A percentile compares a stretch with the other conserved stretches of the same genome.
phyloP scores from a whole-genome alignment of 148 eudicot species.

The Amaranthus hypochondriacus region DNA sequence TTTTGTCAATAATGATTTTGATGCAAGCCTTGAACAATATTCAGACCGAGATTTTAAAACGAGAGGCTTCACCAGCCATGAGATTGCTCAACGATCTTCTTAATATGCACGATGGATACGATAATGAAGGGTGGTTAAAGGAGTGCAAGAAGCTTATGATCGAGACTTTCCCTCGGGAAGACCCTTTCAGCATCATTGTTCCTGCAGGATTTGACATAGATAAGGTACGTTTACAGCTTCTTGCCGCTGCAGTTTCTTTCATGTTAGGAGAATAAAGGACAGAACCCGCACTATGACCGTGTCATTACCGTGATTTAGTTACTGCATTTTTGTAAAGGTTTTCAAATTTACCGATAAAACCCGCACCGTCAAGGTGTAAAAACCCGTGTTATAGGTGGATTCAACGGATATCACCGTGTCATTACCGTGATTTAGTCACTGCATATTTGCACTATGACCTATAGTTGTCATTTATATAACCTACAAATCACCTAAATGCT shows the following conservation, averaged over 20 bases:
- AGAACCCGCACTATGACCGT: no score
- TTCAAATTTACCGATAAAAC: no score
- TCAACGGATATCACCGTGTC: neutral
- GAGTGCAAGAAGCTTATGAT: conserved; percentile 84
- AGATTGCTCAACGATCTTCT: conserved; percentile 83
- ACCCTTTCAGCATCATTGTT: conserved; percentile 93
- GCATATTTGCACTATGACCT: no score
- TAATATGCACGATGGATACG: conserved; percentile 87
- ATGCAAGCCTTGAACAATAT: neutral
- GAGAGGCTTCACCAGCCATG: conserved; percentile 92
- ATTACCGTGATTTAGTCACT: neutral
- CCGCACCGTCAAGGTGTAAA: no score
- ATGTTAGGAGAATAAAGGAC: no score
- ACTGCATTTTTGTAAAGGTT: no score
- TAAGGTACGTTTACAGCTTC: conserved; percentile 41
- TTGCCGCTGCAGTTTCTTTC: neutral
- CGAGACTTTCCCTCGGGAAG: conserved; percentile 85
- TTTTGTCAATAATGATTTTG: neutral
- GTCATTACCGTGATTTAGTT: no score
- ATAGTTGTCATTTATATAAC: no score
- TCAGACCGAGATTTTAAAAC: conserved; percentile 83
- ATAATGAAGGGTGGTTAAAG: conserved; percentile 86
- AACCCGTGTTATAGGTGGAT: no score
- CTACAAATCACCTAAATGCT: no score
- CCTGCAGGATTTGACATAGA: conserved; percentile 88